These are phyloP conservation scores for Rhodamnia argentea DNA, from an alignment of 345 rosid species.

Conservation along the genomic window DNA sequence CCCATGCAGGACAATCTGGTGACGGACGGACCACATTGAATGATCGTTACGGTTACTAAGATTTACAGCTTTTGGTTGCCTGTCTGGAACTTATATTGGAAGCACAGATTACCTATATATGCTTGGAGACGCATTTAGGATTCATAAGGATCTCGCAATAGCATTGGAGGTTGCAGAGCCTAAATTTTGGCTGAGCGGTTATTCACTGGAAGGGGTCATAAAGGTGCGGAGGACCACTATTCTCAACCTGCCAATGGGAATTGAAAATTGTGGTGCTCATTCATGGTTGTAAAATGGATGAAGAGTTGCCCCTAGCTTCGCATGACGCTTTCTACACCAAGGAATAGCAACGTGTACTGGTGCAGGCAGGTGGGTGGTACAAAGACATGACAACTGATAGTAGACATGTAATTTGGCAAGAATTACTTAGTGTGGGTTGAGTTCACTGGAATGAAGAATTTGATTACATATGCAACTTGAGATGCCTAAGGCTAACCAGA, in stretches of 20 bases:
- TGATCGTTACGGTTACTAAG: conserved; percentile 74
- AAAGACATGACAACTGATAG: neutral
- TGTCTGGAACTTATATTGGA: neutral
- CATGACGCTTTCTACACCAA: neutral
- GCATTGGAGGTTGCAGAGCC: neutral
- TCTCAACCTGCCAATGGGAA: neutral
- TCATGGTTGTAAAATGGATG: neutral
- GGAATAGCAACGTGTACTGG: neutral
- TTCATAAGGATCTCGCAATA: neutral
- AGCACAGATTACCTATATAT: neutral
- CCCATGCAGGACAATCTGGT: conserved; percentile 82
- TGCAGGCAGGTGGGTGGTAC: neutral
- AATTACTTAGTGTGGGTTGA: neutral
- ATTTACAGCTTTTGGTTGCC: neutral
- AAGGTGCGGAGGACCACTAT: neutral
- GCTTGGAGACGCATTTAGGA: neutral
- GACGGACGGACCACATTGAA: conserved; percentile 87
- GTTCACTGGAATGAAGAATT: neutral
- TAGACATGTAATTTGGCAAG: neutral
- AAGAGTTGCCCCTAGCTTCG: neutral
- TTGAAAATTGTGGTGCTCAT: neutral
- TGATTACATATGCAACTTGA: neutral
- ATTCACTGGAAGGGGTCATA: neutral
- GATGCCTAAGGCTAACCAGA: neutral
- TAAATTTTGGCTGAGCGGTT: neutral